These are phyloP conservation scores for Grosmannia clavigera DNA, from an alignment of 2,329 filamentous ascomycete genomes.

Conservation along the genomic window DNA sequence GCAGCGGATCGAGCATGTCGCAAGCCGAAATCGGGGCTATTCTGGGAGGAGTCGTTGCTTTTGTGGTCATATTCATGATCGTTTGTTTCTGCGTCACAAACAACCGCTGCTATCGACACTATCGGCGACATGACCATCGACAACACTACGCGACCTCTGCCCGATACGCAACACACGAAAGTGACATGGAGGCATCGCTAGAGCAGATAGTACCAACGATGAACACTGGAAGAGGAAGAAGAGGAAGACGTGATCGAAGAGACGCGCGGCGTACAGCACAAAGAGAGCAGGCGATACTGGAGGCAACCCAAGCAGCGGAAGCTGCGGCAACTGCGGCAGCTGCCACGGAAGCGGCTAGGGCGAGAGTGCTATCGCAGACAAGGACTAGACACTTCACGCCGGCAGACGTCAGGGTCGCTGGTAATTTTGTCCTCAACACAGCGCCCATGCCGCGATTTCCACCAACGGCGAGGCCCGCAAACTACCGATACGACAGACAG, in stretches of 20 bases:
- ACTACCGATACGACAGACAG: background rate
- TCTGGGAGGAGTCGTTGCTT: conserved; percentile 25
- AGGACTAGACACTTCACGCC: background rate
- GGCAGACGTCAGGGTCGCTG: background rate
- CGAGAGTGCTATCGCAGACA: background rate
- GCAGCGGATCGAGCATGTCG: background rate
- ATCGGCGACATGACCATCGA: background rate
- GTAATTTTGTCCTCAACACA: conserved; percentile 6
- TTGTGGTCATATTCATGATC: conserved; percentile 23
- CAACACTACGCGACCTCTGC: background rate
- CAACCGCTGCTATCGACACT: background rate
- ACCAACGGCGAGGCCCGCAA: conserved; percentile 4
- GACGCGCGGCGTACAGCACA: background rate
- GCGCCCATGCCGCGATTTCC: conserved; percentile 9
- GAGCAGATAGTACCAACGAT: background rate
- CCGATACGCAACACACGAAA: background rate
- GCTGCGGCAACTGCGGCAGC: background rate
- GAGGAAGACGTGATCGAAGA: background rate
- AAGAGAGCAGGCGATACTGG: background rate
- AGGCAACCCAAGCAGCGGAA: background rate
- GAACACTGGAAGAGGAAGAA: background rate
- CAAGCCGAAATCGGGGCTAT: conserved; percentile 28
- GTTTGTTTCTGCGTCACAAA: conserved; percentile 19
- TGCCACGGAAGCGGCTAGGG: background rate
- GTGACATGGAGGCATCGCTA: background rate